These are phyloP conservation scores for Vigna unguiculata DNA, from an alignment of 306 rosid species.

Conservation along the genomic window DNA sequence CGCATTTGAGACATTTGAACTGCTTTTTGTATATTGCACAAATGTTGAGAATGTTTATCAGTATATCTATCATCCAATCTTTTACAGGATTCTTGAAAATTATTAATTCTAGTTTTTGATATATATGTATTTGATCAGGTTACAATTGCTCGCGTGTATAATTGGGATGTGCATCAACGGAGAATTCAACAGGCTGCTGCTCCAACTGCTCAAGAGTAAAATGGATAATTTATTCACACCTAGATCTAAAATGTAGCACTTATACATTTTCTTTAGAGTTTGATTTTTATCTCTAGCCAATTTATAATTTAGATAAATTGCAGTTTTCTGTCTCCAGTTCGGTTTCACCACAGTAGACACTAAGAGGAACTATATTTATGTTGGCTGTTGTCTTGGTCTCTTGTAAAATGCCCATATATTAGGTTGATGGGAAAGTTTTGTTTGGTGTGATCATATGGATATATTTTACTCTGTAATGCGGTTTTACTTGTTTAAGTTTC, in stretches of 20 bases:
- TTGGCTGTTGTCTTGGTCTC: constrained; percentile 30
- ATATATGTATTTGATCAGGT: constrained; percentile 61
- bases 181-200: constrained; percentile 59
- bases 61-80: constrained; percentile 27
- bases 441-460: constrained; percentile 46
- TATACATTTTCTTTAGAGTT: constrained; percentile 47
- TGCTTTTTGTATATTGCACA: not conserved
- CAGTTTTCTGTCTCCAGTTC: constrained; percentile 33
- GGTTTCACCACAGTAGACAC: constrained; percentile 34
- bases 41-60: not conserved
- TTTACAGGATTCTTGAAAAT: not conserved
- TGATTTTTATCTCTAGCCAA: constrained; percentile 44
- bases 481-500: constrained; percentile 29
- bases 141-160: constrained; percentile 88
- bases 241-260: constrained; percentile 39
- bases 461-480: constrained; percentile 1
- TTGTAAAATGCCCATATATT: constrained; percentile 40
- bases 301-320: constrained; percentile 49
- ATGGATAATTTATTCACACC: constrained; percentile 24
- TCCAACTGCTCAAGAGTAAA: constrained; percentile 48
- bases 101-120: constrained; percentile 22
- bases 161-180: constrained; percentile 95
- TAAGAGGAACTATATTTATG: constrained; percentile 47
- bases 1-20: constrained; percentile 26
- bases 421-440: constrained; percentile 41